These are phyloP conservation scores for Solioccasus polychromus DNA, from an alignment of 768 basidiomycete genomes.

Conservation along the genomic window DNA sequence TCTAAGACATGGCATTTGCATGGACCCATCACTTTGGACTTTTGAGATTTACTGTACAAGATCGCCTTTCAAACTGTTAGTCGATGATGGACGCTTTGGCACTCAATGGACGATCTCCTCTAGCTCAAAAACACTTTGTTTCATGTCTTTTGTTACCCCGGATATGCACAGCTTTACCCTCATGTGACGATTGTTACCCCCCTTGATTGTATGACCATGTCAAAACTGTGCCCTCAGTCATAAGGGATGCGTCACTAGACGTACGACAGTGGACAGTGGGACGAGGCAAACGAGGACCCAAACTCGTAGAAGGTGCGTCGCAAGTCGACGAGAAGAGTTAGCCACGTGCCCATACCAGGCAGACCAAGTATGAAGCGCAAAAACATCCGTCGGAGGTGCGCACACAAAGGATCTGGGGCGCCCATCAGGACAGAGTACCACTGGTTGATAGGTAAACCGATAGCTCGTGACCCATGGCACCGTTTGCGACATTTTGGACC, in stretches of 20 bases:
- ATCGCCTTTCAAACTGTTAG: slow-evolving; percentile 24
- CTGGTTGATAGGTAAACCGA: slow-evolving; percentile 6
- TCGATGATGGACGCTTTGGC: slow-evolving; percentile 29
- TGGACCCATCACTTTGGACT: slow-evolving; percentile 13
- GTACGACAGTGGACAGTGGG: slow-evolving; percentile 7
- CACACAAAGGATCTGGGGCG: not conserved
- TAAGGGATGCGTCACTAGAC: slow-evolving; percentile 6
- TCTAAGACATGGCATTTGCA: not conserved
- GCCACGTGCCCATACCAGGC: too few relatives aligned
- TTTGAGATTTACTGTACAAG: slow-evolving; percentile 11
- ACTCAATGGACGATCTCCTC: slow-evolving; percentile 18
- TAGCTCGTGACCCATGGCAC: too few relatives aligned
- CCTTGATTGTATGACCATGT: too few relatives aligned
- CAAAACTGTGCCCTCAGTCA: too few relatives aligned
- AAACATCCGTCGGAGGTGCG: slow-evolving; percentile 4
- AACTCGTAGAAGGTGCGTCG: slow-evolving; percentile 6
- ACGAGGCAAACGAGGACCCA: slow-evolving; percentile 10
- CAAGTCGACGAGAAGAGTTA: not conserved
- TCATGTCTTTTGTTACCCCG: not conserved
- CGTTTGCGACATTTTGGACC: too few relatives aligned
- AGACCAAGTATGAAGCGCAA: slow-evolving; percentile 1
- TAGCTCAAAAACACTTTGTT: not conserved
- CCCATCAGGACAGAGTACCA: slow-evolving; percentile 4
- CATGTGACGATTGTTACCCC: too few relatives aligned
- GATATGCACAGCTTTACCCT: not conserved